These are phyloP conservation scores for Candida dubliniensis DNA, from an alignment of 1,139 yeast species.

Conservation along the genomic window DNA sequence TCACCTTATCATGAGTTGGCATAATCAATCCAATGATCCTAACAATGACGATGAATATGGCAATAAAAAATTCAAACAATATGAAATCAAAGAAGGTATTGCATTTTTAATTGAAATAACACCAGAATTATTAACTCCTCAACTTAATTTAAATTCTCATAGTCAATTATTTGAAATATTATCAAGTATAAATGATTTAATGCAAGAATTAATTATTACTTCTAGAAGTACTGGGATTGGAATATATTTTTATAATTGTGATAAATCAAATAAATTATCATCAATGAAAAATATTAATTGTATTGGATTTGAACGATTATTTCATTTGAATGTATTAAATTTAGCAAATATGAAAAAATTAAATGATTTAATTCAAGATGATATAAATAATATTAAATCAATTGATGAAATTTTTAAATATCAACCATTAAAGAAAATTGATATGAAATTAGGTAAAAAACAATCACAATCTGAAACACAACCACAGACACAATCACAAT, in stretches of 20 bases:
- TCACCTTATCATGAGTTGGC: constrained; percentile 3
- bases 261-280: constrained; percentile 15
- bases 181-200: constrained; percentile 52
- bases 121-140: constrained; percentile 43
- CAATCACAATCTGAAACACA: constrained; percentile 10
- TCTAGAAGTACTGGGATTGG: constrained; percentile 68
- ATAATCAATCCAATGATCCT: neutral
- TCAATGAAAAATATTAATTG: constrained; percentile 6
- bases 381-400: constrained; percentile 17
- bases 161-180: constrained; percentile 54
- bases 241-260: constrained; percentile 58
- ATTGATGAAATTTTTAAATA: constrained; percentile 20
- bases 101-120: constrained; percentile 63
- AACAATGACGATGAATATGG: constrained; percentile 14
- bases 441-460: no score
- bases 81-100: constrained; percentile 62
- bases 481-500: constrained; percentile 29
- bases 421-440: constrained; percentile 5
- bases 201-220: constrained; percentile 58
- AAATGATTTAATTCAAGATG: constrained; percentile 33
- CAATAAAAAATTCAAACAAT: constrained; percentile 29
- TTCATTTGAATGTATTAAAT: constrained; percentile 37
- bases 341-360: constrained; percentile 41
- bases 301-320: constrained; percentile 30
- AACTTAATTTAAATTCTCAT: constrained; percentile 33